A percentile compares a stretch with the other conserved stretches of the same genome.
Evolutionary conservation across 106 monocot genomes (phyloP).

Genomic region (Alisma plantagoaquatica): DNA sequence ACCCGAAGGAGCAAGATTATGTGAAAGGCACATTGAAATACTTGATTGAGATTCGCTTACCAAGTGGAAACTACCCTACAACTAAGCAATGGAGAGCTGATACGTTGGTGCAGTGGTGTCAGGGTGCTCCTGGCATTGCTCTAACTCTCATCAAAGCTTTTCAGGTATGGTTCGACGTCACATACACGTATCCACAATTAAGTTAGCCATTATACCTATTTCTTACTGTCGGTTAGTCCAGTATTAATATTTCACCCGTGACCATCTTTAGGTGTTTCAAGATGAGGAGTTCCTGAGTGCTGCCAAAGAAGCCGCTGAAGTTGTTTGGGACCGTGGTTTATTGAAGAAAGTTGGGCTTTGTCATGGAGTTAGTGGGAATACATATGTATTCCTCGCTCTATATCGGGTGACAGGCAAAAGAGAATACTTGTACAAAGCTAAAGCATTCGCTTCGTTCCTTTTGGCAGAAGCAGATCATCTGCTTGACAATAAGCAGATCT

Average conservation of each 20-base stretch:
- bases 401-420: too few relatives aligned
- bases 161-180: conserved; percentile 30
- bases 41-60: conserved; percentile 59
- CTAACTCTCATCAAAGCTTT: conserved; percentile 59
- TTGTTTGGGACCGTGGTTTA: conserved; percentile 76
- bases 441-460: conserved; percentile 61
- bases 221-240: too few relatives aligned
- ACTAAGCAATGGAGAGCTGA: conserved; percentile 74
- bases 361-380: too few relatives aligned
- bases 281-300: conserved; percentile 44
- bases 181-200: too few relatives aligned
- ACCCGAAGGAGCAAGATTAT: too few relatives aligned
- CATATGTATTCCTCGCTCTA: too few relatives aligned
- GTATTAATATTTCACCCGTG: too few relatives aligned
- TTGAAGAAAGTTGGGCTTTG: conserved; percentile 75
- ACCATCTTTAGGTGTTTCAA: conserved; percentile 42
- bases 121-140: too few relatives aligned
- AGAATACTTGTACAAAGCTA: conserved; percentile 56
- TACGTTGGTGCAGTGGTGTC: conserved; percentile 84
- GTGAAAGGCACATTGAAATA: conserved; percentile 39
- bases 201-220: too few relatives aligned
- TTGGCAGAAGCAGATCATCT: conserved; percentile 38
- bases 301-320: conserved; percentile 53
- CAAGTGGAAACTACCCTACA: conserved; percentile 69
- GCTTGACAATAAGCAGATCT: conserved; percentile 41